These are phyloP conservation scores for Cladophialophora chaetospira DNA, from an alignment of 2,329 filamentous ascomycete genomes.

Conservation along the genomic window DNA sequence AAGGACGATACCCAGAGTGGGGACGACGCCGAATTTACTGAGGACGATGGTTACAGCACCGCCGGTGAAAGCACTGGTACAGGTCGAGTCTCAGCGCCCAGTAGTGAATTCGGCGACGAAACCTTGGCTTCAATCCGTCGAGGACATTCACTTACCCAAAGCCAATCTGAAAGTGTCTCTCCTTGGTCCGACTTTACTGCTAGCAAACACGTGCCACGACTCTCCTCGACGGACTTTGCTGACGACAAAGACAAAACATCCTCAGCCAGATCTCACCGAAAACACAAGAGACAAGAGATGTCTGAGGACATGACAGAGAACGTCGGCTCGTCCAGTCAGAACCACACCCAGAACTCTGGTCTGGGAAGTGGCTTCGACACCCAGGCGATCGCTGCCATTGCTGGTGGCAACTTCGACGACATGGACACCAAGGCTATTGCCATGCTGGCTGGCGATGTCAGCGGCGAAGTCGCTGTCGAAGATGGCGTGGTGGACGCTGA, in stretches of 20 bases:
- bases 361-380: slow-evolving; percentile 30
- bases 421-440: slow-evolving; percentile 34
- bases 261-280: slow-evolving; percentile 39
- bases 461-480: slow-evolving; percentile 31
- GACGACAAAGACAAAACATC: slow-evolving; percentile 17
- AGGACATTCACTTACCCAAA: slow-evolving; percentile 39
- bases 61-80: slow-evolving; percentile 82
- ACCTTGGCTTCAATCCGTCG: slow-evolving; percentile 36
- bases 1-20: slow-evolving; percentile 60
- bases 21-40: slow-evolving; percentile 65
- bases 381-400: slow-evolving; percentile 33
- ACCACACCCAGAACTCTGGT: slow-evolving; percentile 33
- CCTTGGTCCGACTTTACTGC: slow-evolving; percentile 86
- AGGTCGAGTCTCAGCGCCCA: slow-evolving; percentile 65
- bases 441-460: slow-evolving; percentile 30
- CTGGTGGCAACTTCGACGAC: slow-evolving; percentile 32
- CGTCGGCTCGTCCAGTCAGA: slow-evolving; percentile 35
- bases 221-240: neutral
- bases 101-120: slow-evolving; percentile 66
- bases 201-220: slow-evolving; percentile 65
- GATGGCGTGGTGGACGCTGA: slow-evolving; percentile 30
- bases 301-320: slow-evolving; percentile 27
- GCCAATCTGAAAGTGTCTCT: slow-evolving; percentile 46
- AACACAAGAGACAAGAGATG: slow-evolving; percentile 20
- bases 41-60: slow-evolving; percentile 73